Evolutionary conservation across 2,329 filamentous ascomycete genomes (phyloP).

Genomic region (Colletotrichum incanum): DNA sequence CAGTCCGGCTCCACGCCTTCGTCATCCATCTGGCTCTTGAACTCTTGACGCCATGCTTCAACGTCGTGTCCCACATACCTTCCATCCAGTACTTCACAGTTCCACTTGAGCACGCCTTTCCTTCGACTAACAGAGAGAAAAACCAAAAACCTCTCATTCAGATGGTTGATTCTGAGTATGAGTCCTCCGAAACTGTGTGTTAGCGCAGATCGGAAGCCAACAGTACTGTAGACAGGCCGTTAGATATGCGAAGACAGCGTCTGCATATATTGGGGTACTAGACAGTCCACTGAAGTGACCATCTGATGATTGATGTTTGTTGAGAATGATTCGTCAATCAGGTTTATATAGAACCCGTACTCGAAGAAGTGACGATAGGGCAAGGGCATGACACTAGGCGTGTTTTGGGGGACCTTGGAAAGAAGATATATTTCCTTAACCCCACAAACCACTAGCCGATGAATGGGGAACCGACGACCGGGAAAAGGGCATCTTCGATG

Average conservation of each 20-base stretch:
- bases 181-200: slow-evolving; percentile 14
- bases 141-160: not conserved
- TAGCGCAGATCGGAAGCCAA: slow-evolving; percentile 28
- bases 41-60: slow-evolving; percentile 18
- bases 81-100: slow-evolving; percentile 19
- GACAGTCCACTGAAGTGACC: slow-evolving; percentile 26
- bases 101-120: not conserved
- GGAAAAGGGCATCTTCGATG: slow-evolving; percentile 32
- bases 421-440: slow-evolving; percentile 24
- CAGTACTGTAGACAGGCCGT: slow-evolving; percentile 28
- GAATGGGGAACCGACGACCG: slow-evolving; percentile 21
- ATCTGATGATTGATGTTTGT: slow-evolving; percentile 12
- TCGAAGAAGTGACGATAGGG: slow-evolving; percentile 31
- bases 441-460: slow-evolving; percentile 23
- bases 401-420: slow-evolving; percentile 19
- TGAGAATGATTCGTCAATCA: slow-evolving; percentile 29
- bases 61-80: not conserved
- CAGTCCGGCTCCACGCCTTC: not conserved
- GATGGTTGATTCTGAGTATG: slow-evolving; percentile 22
- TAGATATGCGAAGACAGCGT: slow-evolving; percentile 29
- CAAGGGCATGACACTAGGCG: slow-evolving; percentile 17
- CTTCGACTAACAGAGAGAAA: slow-evolving; percentile 16
- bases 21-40: not conserved
- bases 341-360: slow-evolving; percentile 24
- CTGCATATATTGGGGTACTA: slow-evolving; percentile 39